Base-by-base conservation (phyloP, 2,329 filamentous ascomycete genomes). In the Xylariaceae sp. region DNA sequence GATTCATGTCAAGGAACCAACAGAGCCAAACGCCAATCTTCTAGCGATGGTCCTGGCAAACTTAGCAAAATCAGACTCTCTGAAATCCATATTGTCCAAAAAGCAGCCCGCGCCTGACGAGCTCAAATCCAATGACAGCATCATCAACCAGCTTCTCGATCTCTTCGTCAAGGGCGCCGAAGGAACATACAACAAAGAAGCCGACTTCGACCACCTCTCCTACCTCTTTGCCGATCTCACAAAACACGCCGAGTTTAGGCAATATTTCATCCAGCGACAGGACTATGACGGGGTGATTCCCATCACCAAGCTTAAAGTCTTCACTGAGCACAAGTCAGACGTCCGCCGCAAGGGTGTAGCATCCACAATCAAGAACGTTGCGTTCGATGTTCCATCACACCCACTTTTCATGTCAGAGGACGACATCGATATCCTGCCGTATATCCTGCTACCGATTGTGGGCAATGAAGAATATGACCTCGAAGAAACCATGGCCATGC, bases 221-320 rank as follows among this genome's bases (percentile, higher is more conserved):
- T 99, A 97, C 67, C 78, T 97, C 50, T 95, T 99, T 68, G 93
- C 94, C 39, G 93, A 99, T 69, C 78, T 99, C 10, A 87, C 91
- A 45, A 96, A 91, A 71, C 86, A 92, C 63, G 77, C 83, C 34
- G 81, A 89, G 59, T 83, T 91, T 17, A 81, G 90, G 31, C 77
- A 82, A 46, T 90, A 94, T 73, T 89, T 96, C 60, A 78, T 90
- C 5, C 80, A 78, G 13, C 77, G 82, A 48, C 88, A 95, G 67
- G 73, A 81, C 1, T 93, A 95, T 69, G 91, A 96, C 67, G 77
- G 75, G 1, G 83, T 96, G 13, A 84, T 97, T n/a, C 94, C 94
- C 2, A 77, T 97, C 44, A 90, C 88, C 45, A 97, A 97, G 75
- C 78, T 99, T 56, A 88, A 88, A 54, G 93, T 97, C 53, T 97